Evolutionary conservation across 257 asterid species (phyloP), one percentile per base, ranked within the genome.

Genomic region (Misopates orontium): DNA sequence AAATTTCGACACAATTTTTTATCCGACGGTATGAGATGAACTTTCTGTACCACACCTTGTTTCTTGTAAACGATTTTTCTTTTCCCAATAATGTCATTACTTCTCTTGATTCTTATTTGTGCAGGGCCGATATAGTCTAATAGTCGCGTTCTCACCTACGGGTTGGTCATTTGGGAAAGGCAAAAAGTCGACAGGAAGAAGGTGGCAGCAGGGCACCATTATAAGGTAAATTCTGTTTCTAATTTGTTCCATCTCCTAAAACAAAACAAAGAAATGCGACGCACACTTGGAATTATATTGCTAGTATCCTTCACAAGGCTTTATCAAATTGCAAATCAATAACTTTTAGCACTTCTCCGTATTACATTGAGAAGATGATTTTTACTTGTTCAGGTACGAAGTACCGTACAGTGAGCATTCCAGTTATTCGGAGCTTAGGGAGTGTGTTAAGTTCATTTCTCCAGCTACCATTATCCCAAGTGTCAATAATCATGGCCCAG

Each of bases 141-240:
- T 89, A 58, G 96, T 92, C 56, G 81, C 96, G 25, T 82, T 92
- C 74, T 89, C 98, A 28, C 97, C 98, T n/a, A 89, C 98, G 21
- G 98, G 97, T 56, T 89, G 97, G 97, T 77, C 94, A 55, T 84
- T 85, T 52, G 97, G 91, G 12, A 90, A 94, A 78, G 97, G 99
- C 61, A 94, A 83, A 80, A 86, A 84, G 79, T 82, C 95, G 12
- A 73, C 89, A 17, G 97, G 99, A 75, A 86, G 73, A 73, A 82
- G 95, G 77, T 90, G 87, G 95, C 96, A 86, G 77, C 94, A 94
- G 84, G 99, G 99, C 24, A 90, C 99, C 64, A 74, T 94, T 51
- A 90, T 94, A 77, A 83, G 99, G 99, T 93, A 64, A 78, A 32
- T 48, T 48, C 56, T 53, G 39, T 48, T 25, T 28, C 55, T 13